These are phyloP conservation scores for Paratrypanosoma confusum DNA, from an alignment of 208 protist genomes.

Conservation along the genomic window DNA sequence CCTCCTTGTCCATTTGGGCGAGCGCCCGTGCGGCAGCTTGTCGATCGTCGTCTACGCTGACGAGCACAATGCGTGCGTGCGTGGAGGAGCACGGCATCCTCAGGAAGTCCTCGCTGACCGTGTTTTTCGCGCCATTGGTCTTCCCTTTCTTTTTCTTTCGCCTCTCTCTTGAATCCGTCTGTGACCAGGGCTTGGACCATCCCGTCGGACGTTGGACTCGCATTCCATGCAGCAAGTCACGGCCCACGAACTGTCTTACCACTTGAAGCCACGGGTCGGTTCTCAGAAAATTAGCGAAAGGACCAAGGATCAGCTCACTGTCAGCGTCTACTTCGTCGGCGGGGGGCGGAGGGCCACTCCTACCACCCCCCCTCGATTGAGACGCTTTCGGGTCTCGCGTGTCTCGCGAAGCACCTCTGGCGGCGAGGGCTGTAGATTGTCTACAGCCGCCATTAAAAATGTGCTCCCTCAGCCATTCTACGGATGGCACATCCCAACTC, in stretches of 20 bases:
- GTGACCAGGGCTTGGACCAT: too few species aligned
- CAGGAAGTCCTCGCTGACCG: slow-evolving; percentile 6
- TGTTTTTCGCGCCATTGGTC: too few species aligned
- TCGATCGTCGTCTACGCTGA: slow-evolving; percentile 66
- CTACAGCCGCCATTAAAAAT: slow-evolving; percentile 41
- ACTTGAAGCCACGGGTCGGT: slow-evolving; percentile 61
- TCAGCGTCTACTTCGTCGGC: too few species aligned
- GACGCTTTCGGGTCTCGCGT: too few species aligned
- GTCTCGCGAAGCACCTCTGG: slow-evolving; percentile 4
- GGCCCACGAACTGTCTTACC: slow-evolving; percentile 31
- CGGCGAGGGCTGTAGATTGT: slow-evolving; percentile 9
- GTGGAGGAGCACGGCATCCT: slow-evolving; percentile 26
- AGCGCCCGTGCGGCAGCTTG: slow-evolving; percentile 17
- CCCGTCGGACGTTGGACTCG: too few species aligned
- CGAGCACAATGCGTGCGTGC: slow-evolving; percentile 70
- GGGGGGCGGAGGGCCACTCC: too few species aligned
- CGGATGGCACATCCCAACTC: slow-evolving; percentile 29
- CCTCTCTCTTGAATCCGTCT: slow-evolving; percentile 11
- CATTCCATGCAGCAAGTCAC: too few species aligned
- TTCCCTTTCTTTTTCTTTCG: slow-evolving; percentile 8
- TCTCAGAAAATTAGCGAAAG: slow-evolving; percentile 18
- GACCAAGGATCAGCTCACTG: too few species aligned
- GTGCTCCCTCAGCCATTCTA: slow-evolving; percentile 46
- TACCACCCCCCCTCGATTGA: too few species aligned
- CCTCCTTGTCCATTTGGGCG: slow-evolving; percentile 15